These are phyloP conservation scores for Reticulascus tulasneorum DNA, from an alignment of 2,329 filamentous ascomycete species.

Conservation along the genomic window DNA sequence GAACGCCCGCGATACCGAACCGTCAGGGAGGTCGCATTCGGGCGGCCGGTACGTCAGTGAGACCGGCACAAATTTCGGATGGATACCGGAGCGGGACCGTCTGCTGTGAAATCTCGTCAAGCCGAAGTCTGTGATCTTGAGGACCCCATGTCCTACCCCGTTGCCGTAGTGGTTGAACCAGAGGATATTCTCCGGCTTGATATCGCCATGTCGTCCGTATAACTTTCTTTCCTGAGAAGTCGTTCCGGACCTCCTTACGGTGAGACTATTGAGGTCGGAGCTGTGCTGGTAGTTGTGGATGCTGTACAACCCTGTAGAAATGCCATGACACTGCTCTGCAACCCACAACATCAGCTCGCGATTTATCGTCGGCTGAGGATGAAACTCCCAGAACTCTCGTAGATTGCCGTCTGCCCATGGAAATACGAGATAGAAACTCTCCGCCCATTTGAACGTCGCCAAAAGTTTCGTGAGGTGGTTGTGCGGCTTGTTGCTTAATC, in stretches of 20 bases:
- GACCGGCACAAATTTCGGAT: too few relatives aligned
- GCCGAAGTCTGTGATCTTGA: conserved; percentile 1
- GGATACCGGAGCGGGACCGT: neutral
- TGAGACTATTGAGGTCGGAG: too few relatives aligned
- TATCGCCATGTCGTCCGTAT: conserved; percentile 2
- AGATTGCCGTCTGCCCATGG: neutral
- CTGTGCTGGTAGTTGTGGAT: conserved; percentile 1
- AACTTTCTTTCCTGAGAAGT: too few relatives aligned
- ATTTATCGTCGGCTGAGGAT: neutral
- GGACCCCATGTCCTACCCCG: neutral
- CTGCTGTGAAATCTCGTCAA: neutral
- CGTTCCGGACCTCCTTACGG: too few relatives aligned
- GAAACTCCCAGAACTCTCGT: neutral
- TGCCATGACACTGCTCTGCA: neutral
- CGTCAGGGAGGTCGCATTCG: conserved; percentile 7
- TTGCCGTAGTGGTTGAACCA: neutral
- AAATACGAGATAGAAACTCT: neutral
- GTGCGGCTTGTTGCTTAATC: neutral
- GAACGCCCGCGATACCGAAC: conserved; percentile 5
- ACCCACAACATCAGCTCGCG: neutral
- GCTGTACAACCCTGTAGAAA: neutral
- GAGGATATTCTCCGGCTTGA: conserved; percentile 4
- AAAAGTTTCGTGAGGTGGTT: neutral
- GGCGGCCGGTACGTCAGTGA: conserved; percentile 9
- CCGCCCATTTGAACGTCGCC: neutral